These are phyloP conservation scores for Metschnikowia kofuensis DNA, from an alignment of 805 yeast species.

Conservation along the genomic window DNA sequence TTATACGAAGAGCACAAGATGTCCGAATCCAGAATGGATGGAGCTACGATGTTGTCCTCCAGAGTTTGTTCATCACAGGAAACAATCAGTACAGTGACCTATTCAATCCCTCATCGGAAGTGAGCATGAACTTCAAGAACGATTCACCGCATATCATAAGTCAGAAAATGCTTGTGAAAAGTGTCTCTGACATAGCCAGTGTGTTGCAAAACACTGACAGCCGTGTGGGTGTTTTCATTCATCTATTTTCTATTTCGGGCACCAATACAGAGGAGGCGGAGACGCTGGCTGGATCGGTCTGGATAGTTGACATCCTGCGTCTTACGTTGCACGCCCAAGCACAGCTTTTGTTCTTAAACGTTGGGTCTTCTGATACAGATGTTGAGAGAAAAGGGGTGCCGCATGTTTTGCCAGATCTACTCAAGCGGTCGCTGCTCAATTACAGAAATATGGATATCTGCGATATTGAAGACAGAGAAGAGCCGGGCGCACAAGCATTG, in stretches of 20 bases:
- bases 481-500: neutral
- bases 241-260: constrained; percentile 2
- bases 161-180: constrained; percentile 11
- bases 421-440: neutral
- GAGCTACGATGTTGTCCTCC: neutral
- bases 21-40: neutral
- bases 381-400: no score
- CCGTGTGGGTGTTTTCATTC: neutral
- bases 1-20: neutral
- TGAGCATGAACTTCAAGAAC: neutral
- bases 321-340: neutral
- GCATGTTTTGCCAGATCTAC: neutral
- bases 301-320: neutral
- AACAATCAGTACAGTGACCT: neutral
- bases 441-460: constrained; percentile 5
- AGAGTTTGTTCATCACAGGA: neutral
- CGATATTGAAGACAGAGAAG: constrained; percentile 1
- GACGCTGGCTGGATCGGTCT: neutral
- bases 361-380: neutral
- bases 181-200: neutral
- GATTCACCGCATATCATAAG: constrained; percentile 1
- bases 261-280: neutral
- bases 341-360: neutral
- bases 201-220: neutral
- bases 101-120: constrained; percentile 11